Evolutionary conservation across 495 filamentous ascomycete species (phyloP).

Genomic region (Penicillium antarcticum): DNA sequence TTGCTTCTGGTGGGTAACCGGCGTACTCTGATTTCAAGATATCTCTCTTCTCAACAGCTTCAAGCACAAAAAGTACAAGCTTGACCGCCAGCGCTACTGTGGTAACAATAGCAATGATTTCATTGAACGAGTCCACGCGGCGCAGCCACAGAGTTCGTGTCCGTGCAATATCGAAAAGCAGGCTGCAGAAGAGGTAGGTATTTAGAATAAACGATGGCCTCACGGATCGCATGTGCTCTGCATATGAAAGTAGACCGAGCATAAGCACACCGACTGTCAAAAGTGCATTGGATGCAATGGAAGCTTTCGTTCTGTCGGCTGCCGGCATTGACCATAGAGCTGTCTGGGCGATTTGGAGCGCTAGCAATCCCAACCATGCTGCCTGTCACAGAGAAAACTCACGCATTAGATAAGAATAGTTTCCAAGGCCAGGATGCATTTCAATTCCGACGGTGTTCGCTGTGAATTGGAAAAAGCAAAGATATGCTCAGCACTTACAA

Average conservation of each 20-base stretch:
- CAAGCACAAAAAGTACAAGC: conserved; percentile 46
- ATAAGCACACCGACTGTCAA: conserved; percentile 36
- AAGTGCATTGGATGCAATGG: conserved; percentile 46
- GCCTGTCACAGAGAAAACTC: conserved; percentile 19
- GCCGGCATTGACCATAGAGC: conserved; percentile 45
- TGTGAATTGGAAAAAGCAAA: background rate
- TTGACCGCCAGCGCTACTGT: conserved; percentile 48
- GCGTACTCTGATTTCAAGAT: conserved; percentile 43
- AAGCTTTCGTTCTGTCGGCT: conserved; percentile 31
- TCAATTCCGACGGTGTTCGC: background rate
- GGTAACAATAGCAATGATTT: conserved; percentile 42
- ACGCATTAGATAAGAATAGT: background rate
- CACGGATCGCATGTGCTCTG: conserved; percentile 54
- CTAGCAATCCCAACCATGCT: conserved; percentile 37
- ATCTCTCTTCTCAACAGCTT: conserved; percentile 52
- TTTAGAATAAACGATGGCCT: conserved; percentile 60
- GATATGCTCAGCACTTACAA: conserved; percentile 28
- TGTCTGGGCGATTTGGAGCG: conserved; percentile 44
- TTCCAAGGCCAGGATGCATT: too few relatives aligned
- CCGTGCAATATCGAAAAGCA: conserved; percentile 57
- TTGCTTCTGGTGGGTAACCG: conserved; percentile 57
- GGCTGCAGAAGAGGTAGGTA: conserved; percentile 55
- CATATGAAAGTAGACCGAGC: conserved; percentile 47
- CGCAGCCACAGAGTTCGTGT: conserved; percentile 57
- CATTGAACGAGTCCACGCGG: conserved; percentile 27